Conservation (phyloP, 495 filamentous ascomycete genomes). For the Hapsidospora chrysogenum region DNA sequence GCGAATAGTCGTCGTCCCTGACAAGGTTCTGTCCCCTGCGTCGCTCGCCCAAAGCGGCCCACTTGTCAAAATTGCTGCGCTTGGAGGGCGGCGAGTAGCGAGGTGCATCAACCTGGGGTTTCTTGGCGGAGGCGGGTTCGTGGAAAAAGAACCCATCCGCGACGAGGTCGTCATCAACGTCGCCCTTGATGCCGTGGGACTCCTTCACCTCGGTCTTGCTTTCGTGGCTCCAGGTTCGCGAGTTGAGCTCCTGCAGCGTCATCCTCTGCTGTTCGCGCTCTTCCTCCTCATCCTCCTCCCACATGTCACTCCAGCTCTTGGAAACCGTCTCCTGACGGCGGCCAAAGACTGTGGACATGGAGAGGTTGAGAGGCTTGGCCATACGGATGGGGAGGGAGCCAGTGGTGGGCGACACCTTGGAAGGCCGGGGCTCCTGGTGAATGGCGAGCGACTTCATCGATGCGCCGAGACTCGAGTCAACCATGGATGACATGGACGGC, state of each 20-base stretch:
- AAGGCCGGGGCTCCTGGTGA: constrained; percentile 19
- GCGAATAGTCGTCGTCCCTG: constrained; percentile 22
- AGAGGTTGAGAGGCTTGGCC: constrained; percentile 40
- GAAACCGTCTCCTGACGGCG: constrained; percentile 58
- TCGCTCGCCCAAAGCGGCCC: constrained; percentile 69
- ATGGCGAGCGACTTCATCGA: constrained; percentile 43
- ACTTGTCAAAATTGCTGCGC: constrained; percentile 56
- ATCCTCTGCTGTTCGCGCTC: constrained; percentile 34
- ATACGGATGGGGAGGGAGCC: constrained; percentile 63
- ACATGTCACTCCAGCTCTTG: constrained; percentile 96
- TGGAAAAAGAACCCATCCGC: constrained; percentile 55
- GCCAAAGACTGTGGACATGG: constrained; percentile 63
- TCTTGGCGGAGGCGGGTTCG: constrained; percentile 28
- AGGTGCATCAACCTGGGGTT: constrained; percentile 14
- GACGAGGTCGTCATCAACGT: constrained; percentile 38
- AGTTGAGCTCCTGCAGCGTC: constrained; percentile 53
- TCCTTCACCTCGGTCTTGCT: constrained; percentile 18
- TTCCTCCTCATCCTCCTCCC: constrained; percentile 77
- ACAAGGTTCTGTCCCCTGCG: constrained; percentile 46
- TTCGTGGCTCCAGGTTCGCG: constrained; percentile 67
- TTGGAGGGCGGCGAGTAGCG: constrained; percentile 34
- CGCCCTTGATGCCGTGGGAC: constrained; percentile 20
- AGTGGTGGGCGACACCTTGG: constrained; percentile 32
- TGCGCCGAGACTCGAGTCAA: constrained; percentile 59
- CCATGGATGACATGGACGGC: constrained; percentile 61